Base-by-base conservation (phyloP, 106 monocot genomes). In the Apostasia ramifera region DNA sequence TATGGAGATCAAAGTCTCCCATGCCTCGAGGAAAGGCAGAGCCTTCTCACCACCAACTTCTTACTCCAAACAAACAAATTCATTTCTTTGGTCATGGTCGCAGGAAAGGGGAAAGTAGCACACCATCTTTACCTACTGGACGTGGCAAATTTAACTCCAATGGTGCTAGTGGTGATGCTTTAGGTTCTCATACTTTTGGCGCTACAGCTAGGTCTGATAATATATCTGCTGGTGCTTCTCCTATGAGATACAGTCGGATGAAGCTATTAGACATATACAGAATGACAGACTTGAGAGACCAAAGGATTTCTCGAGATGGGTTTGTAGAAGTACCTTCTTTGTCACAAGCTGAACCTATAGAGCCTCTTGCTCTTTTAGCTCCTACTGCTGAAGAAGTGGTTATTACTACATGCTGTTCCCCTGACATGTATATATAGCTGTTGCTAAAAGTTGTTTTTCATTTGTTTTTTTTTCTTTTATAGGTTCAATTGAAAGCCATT, bases 191-290 rank as follows among this genome's bases (percentile, higher is more conserved):
- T 53, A 53, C 68, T 56, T 59, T 78, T 10, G 86, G 84, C 44
- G 9, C 60, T 69, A n/a, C 70, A 66, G 88, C 91, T 52, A 91
- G 74, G 69, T 59, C 76, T 71, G 70, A 75, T 74, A 66, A 67
- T 70, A 57, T 58, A 26, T 68, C 63, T 78, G 81, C 76, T 61
- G 80, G 84, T 76, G 45, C 70, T 6, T 63, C 47, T 62, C 57
- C 48, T 60, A 15, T 82, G 51, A 85, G 80, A 80, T 98, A 98
- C 60, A 83, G 84, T 60, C 87, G 92, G 76, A 85, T 82, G 76
- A 98, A 93, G 63, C 59, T 98, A 61, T 87, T 98, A 69, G 92
- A 92, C 70, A 82, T 98, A 67, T 98, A 87, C 76, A 85, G 81
- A 62, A 76, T 57, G 63, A 90, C 78, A 77, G 85, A 98, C 79